Evolutionary conservation across 495 filamentous ascomycete genomes (phyloP).

Genomic region (Monascus purpureus): DNA sequence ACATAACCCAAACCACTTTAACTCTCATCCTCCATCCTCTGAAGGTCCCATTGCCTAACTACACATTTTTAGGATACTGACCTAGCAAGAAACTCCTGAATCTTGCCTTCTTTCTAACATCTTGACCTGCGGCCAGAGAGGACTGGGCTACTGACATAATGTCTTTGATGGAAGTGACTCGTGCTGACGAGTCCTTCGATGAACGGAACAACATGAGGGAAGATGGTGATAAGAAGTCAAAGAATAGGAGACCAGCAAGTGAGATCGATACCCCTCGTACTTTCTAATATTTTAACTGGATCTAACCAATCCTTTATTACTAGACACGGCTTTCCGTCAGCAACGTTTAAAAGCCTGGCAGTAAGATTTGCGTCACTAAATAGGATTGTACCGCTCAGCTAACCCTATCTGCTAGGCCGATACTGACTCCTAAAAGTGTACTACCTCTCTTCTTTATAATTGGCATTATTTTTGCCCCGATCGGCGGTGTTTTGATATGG

Average conservation of each 20-base stretch:
- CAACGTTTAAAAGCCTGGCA: slow-evolving; percentile 93
- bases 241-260: slow-evolving; percentile 79
- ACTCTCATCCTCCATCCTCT: too few relatives aligned
- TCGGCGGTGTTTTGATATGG: slow-evolving; percentile 73
- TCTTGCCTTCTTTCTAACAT: too few relatives aligned
- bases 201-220: slow-evolving; percentile 31
- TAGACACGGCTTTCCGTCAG: slow-evolving; percentile 85
- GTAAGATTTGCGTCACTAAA: slow-evolving; percentile 31
- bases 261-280: slow-evolving; percentile 13
- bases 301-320: slow-evolving; percentile 1
- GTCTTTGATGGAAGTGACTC: slow-evolving; percentile 32
- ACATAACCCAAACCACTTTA: too few relatives aligned
- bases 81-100: too few relatives aligned
- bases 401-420: slow-evolving; percentile 42
- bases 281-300: not conserved
- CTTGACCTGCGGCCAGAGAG: too few relatives aligned
- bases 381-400: not conserved
- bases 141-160: too few relatives aligned
- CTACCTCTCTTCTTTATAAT: slow-evolving; percentile 79
- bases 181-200: slow-evolving; percentile 34
- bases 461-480: slow-evolving; percentile 75
- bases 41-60: too few relatives aligned
- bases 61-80: too few relatives aligned
- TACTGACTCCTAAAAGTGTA: slow-evolving; percentile 85
- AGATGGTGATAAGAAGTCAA: slow-evolving; percentile 57